phyloP scores from a whole-genome alignment of 208 protist genomes.

The Entamoeba histolytica region DNA sequence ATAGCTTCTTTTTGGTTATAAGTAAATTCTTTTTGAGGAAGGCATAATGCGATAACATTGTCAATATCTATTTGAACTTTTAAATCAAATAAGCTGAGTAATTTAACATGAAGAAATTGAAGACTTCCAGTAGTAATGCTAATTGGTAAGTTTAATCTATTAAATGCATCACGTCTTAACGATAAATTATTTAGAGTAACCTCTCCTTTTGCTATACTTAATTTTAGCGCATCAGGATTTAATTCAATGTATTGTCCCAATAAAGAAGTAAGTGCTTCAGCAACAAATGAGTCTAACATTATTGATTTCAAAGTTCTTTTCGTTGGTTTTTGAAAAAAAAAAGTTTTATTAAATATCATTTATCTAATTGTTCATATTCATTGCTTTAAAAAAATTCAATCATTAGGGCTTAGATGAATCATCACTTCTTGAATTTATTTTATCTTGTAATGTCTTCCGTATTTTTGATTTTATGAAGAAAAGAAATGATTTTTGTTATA shows the following conservation, averaged over 20 bases:
- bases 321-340: too few relatives aligned
- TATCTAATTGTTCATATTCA: too few relatives aligned
- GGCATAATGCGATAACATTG: background rate
- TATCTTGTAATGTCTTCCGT: too few relatives aligned
- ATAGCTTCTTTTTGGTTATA: background rate
- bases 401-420: too few relatives aligned
- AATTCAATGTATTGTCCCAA: background rate
- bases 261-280: background rate
- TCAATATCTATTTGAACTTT: background rate
- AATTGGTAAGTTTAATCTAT: background rate
- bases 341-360: too few relatives aligned
- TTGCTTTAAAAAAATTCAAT: too few relatives aligned
- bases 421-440: too few relatives aligned
- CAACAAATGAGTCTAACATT: background rate
- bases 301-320: too few relatives aligned
- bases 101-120: background rate
- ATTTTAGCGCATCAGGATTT: background rate
- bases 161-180: background rate
- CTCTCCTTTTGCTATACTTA: background rate
- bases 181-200: background rate
- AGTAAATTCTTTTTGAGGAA: background rate
- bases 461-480: too few relatives aligned
- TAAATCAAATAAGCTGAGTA: background rate
- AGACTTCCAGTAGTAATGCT: background rate
- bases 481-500: too few relatives aligned